Evolutionary conservation across 148 eudicot species (phyloP), one percentile per base, ranked within the genome.

Genomic region (Silene latifolia): DNA sequence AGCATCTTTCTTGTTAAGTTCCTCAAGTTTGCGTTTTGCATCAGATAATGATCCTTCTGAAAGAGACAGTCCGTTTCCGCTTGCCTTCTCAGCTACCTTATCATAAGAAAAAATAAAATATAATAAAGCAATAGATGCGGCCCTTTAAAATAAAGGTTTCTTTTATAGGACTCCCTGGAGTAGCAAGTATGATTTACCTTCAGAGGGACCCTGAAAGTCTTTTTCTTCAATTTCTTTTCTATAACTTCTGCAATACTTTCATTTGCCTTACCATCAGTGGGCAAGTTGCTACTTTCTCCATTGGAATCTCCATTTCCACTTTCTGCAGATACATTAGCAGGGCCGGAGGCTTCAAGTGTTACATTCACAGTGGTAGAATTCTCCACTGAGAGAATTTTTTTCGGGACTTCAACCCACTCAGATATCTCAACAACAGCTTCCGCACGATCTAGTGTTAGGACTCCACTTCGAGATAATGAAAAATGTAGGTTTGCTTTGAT

Each of bases 341-440:
- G 73, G 75, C 88, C 72, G 75, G 98, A 85, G 76, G 80, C 75
- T 72, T 80, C 83, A 67, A 35, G 69, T 13, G 81, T 48, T 67
- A 75, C 18, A 66, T 85, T 82, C 74, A 77, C 80, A 72, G 81
- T 47, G 27, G 88, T 86, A 53, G 91, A 81, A 82, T 90, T 92
- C 47, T 89, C 97, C 21, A 84, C 65, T 0, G 90, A 88, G 78
- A 87, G 80, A 79, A 86, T 92, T 86, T 90, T 96, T 76, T 85
- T 87, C 42, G 99, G 98, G 69, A 92, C 90, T 85, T 96, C 99
- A 60, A 96, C 85, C 98, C 98, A 96, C 86, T 96, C 98, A 63
- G 98, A 84, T 78, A 92, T 88, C 83, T 92, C 98, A 81, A 92
- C 75, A 67, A 90, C 87, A 74, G 98, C 98, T 77, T 96, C 98